phyloP scores from a whole-genome alignment of 164 flowering plant genomes.

The Tetrastigma voinierianum region DNA sequence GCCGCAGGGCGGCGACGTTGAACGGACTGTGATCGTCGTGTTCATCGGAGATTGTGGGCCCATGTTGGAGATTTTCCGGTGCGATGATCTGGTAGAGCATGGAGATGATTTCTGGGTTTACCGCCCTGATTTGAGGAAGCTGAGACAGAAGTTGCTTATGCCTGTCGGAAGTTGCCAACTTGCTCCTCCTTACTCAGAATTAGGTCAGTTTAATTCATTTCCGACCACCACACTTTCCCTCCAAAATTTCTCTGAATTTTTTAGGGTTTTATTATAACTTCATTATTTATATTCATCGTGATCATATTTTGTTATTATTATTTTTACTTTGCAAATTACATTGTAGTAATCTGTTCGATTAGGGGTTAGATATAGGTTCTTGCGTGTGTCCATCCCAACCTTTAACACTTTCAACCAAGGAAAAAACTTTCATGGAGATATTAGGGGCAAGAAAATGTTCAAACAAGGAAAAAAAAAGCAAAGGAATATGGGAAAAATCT shows the following conservation, averaged over 20 bases:
- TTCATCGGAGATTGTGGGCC: constrained; percentile 62
- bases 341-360: too few relatives aligned
- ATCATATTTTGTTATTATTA: too few relatives aligned
- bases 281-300: too few relatives aligned
- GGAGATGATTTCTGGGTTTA: constrained; percentile 48
- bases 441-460: too few relatives aligned
- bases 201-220: constrained; percentile 31
- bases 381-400: too few relatives aligned
- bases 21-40: constrained; percentile 43
- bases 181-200: constrained; percentile 31
- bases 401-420: too few relatives aligned
- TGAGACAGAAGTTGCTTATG: constrained; percentile 51
- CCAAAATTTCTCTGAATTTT: background rate
- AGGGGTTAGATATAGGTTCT: too few relatives aligned
- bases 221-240: too few relatives aligned
- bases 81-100: constrained; percentile 55
- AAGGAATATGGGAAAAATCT: too few relatives aligned
- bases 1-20: constrained; percentile 1
- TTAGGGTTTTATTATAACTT: background rate
- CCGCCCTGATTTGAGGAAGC: constrained; percentile 48
- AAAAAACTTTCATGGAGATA: too few relatives aligned
- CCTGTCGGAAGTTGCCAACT: constrained; percentile 67
- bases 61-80: constrained; percentile 72
- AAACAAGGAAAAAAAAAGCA: too few relatives aligned
- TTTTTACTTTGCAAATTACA: too few relatives aligned